Evolutionary conservation across 2,329 filamentous ascomycete species (phyloP), one percentile per base, ranked within the genome.

Genomic region (Neofusicoccum kwambonambiense): DNA sequence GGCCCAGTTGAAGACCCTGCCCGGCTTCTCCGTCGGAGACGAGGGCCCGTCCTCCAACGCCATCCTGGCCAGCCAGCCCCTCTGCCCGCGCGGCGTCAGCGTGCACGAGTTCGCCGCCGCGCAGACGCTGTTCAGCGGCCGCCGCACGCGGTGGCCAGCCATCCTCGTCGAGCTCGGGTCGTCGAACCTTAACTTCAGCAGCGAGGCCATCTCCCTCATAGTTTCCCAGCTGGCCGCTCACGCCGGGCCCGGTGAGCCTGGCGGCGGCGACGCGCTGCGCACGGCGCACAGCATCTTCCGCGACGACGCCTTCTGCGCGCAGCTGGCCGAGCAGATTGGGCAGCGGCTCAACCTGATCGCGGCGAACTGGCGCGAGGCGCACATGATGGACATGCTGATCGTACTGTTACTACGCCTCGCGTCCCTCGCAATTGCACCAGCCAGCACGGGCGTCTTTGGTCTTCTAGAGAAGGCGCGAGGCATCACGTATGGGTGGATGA

Each of bases 131-230:
- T 68, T 84, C 0, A 76, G 80, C 0, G 84, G 84, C 0, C 77
- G 75, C 3, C 68, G 76, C 12, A 75, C 81, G 1, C 77, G 84
- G 4, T 86, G 84, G 83, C 70, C 76, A 1, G 76, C 78, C 2
- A 76, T 87, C 0, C 68, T 86, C 0, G 66, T 79, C 0, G 84
- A 87, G 67, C 70, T 87, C 3, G 84, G 79, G 0, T 80, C 82
- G 0, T 80, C 83, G 74, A 85, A 52, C 65, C 58, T 92, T 3
- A 89, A 90, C 67, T 86, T 90, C 66, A 86, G 84, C 37, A 82
- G 80, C 0, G 80, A 85, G 37, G 78, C 81, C 0, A 84, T 84
- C 0, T 78, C 79, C 34, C 65, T 76, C 0, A 68, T 89, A 0
- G 70, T 91, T 1, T 75, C 76, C 1, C 83, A 84, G 7, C 74